Conservation (phyloP, 139 green algal genomes). For the Desmodesmus armatus region DNA sequence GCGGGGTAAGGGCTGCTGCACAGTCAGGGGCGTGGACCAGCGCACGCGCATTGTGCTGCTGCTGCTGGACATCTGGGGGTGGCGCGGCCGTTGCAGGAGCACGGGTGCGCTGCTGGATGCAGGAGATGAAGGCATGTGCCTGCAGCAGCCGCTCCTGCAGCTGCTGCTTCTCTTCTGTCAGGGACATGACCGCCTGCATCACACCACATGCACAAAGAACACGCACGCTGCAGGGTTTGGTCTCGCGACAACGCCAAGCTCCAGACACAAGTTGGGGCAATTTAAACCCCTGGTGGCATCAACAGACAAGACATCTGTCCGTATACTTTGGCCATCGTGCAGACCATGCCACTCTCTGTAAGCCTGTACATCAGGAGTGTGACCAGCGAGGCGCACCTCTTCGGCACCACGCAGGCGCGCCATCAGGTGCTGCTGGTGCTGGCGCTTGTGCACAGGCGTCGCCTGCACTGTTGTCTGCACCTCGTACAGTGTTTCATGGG, state of each 20-base stretch:
- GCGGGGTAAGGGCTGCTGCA: slow-evolving; percentile 21
- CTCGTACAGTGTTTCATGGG: slow-evolving; percentile 39
- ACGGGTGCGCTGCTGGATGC: slow-evolving; percentile 23
- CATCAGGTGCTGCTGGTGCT: slow-evolving; percentile 28
- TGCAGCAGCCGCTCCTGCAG: slow-evolving; percentile 39
- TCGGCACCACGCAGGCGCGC: slow-evolving; percentile 1
- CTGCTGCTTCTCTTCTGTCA: slow-evolving; percentile 18
- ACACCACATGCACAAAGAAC: not conserved
- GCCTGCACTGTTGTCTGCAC: slow-evolving; percentile 26
- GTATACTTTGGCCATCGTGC: not conserved
- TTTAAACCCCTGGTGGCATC: not conserved
- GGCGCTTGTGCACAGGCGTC: slow-evolving; percentile 23
- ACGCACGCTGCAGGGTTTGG: not conserved
- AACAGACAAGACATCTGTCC: not conserved
- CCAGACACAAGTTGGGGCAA: too few species aligned
- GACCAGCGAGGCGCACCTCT: not conserved
- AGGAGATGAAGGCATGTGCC: slow-evolving; percentile 38
- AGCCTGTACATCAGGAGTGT: not conserved
- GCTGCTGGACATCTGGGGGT: slow-evolving; percentile 6
- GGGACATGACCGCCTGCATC: slow-evolving; percentile 16
- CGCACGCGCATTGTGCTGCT: not conserved
- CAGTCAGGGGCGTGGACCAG: not conserved
- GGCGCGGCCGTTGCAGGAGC: too few species aligned
- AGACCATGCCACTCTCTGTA: not conserved
- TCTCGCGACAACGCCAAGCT: too few species aligned